Conservation (phyloP, 2,329 filamentous ascomycete species). For the Aureobasidium sp. region DNA sequence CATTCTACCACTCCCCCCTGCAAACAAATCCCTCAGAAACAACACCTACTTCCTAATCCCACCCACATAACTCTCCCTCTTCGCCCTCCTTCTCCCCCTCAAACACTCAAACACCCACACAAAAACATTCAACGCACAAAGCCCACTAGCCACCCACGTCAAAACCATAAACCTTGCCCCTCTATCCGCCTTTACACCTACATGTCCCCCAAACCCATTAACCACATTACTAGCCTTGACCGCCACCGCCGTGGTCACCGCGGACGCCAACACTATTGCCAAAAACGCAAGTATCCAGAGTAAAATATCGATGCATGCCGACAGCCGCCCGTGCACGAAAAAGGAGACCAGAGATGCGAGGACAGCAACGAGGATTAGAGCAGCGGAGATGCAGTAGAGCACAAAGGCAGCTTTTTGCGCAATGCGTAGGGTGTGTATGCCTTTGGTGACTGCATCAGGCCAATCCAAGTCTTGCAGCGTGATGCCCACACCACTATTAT, state of each 20-base stretch:
- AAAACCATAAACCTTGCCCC: constrained; percentile 51
- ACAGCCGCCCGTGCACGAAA: constrained; percentile 38
- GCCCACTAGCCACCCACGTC: constrained; percentile 51
- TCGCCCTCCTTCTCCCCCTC: background rate
- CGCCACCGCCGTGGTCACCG: constrained; percentile 60
- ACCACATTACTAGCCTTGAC: constrained; percentile 48
- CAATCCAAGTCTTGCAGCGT: constrained; percentile 49
- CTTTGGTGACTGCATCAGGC: constrained; percentile 48
- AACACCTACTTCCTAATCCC: background rate
- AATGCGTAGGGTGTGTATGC: constrained; percentile 44
- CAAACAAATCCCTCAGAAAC: too few relatives aligned
- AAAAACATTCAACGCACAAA: constrained; percentile 21
- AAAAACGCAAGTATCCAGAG: constrained; percentile 47
- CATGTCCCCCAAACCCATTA: constrained; percentile 45
- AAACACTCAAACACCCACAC: constrained; percentile 9
- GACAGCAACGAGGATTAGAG: constrained; percentile 45
- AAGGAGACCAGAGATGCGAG: constrained; percentile 40
- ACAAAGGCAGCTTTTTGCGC: constrained; percentile 49
- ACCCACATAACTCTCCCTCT: background rate
- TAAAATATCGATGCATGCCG: constrained; percentile 45
- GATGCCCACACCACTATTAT: constrained; percentile 36
- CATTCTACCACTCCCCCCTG: background rate
- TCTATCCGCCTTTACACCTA: constrained; percentile 44
- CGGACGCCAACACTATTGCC: constrained; percentile 63
- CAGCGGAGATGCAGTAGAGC: constrained; percentile 53